These are phyloP conservation scores for Podila clonocystis DNA, from an alignment of 192 early-diverging fungal species.

Conservation along the genomic window DNA sequence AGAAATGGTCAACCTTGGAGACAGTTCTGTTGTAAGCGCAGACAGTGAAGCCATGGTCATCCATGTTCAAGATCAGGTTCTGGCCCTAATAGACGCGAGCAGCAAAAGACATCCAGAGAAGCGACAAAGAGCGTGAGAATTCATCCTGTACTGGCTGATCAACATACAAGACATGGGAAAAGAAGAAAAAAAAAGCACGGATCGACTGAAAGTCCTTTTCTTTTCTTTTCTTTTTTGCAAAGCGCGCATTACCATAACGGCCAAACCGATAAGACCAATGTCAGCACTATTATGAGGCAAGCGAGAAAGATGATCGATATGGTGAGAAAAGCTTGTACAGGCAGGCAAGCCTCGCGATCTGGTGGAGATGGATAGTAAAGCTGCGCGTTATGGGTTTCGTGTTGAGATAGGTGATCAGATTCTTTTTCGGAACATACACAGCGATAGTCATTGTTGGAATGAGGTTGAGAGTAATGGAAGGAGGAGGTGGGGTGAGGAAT, in stretches of 20 bases:
- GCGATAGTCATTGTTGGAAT: slow-evolving; percentile 25
- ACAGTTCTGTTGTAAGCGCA: slow-evolving; percentile 97
- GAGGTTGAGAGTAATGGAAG: neutral
- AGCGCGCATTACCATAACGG: slow-evolving; percentile 91
- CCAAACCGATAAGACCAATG: slow-evolving; percentile 99
- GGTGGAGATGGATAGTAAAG: neutral
- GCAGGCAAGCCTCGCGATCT: neutral
- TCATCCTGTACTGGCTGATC: neutral
- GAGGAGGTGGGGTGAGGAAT: neutral
- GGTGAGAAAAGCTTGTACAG: neutral
- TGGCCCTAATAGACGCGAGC: slow-evolving; percentile 77
- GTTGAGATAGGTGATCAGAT: neutral
- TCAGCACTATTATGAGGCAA: slow-evolving; percentile 74
- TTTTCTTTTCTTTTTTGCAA: neutral
- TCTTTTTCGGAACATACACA: slow-evolving; percentile 30
- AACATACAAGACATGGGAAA: too few relatives aligned
- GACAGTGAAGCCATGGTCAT: slow-evolving; percentile 95
- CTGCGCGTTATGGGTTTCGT: neutral
- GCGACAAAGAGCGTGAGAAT: slow-evolving; percentile 17
- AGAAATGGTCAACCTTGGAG: slow-evolving; percentile 93
- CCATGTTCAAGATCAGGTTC: slow-evolving; percentile 99
- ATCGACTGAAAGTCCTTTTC: neutral
- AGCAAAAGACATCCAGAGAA: slow-evolving; percentile 1
- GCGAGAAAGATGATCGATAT: neutral
- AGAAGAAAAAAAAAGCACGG: neutral